A percentile compares a stretch with the other conserved stretches of the same genome.
These are phyloP conservation scores for Penicillium antarcticum DNA, from an alignment of 495 filamentous ascomycete genomes.

Conservation along the genomic window DNA sequence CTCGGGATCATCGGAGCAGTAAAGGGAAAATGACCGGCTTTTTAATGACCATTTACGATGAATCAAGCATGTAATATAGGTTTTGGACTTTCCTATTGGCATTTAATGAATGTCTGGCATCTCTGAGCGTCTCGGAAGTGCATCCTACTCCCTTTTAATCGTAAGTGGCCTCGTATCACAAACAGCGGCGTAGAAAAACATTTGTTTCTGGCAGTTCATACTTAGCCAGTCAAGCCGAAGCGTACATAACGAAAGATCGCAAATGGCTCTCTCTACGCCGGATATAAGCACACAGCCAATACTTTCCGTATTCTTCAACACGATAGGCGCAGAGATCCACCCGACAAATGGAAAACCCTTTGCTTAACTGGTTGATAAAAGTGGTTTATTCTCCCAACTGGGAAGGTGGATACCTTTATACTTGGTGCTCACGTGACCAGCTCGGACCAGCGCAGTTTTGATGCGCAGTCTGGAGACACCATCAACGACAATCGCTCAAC, in stretches of 20 bases:
- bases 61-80: slow-evolving; percentile 28
- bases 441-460: slow-evolving; percentile 1
- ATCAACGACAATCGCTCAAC: slow-evolving; percentile 3
- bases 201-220: no score
- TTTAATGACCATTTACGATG: slow-evolving; percentile 37
- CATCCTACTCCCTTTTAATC: no score
- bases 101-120: not conserved
- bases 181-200: no score
- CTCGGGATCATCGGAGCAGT: slow-evolving; percentile 23
- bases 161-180: no score
- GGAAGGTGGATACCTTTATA: not conserved
- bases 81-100: slow-evolving; percentile 1
- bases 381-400: no score
- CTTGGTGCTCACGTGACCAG: not conserved
- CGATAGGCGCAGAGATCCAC: not conserved
- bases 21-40: slow-evolving; percentile 7
- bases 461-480: slow-evolving; percentile 1
- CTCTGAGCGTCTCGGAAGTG: no score
- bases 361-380: no score
- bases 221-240: no score
- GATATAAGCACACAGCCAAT: not conserved
- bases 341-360: no score
- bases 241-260: no score
- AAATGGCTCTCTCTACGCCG: no score
- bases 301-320: not conserved